A percentile compares a stretch with the other conserved stretches of the same genome.
Evolutionary conservation across 2,329 filamentous ascomycete genomes (phyloP).

Genomic region (Talaromyces piceae): DNA sequence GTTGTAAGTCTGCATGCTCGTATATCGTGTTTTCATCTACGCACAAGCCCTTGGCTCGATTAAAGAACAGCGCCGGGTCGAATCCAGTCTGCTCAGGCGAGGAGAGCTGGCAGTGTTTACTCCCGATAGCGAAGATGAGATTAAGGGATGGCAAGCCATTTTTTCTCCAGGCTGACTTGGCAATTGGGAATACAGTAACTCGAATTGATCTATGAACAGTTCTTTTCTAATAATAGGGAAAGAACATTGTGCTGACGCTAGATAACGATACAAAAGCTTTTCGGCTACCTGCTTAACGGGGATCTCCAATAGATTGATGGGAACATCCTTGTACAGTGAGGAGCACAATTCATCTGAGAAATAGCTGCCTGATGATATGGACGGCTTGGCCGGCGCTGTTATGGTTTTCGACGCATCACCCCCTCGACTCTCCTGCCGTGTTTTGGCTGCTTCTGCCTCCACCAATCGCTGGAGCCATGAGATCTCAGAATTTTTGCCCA

Average conservation of each 20-base stretch:
- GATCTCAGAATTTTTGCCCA: constrained; percentile 39
- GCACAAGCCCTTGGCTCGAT: constrained; percentile 31
- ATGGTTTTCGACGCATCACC: not conserved
- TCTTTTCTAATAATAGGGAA: constrained; percentile 34
- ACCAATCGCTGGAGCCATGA: constrained; percentile 36
- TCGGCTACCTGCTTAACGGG: constrained; percentile 32
- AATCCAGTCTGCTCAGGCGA: constrained; percentile 19
- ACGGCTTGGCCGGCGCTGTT: not conserved
- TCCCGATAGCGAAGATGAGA: constrained; percentile 40
- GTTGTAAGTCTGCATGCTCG: constrained; percentile 36
- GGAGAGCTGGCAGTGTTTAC: constrained; percentile 30
- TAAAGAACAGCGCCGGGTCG: constrained; percentile 35
- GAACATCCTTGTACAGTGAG: constrained; percentile 17
- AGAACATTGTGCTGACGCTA: constrained; percentile 31
- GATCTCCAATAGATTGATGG: constrained; percentile 29
- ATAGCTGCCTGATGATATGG: constrained; percentile 23
- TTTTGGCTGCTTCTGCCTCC: constrained; percentile 19
- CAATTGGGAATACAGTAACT: constrained; percentile 20
- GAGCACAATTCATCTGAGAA: constrained; percentile 32
- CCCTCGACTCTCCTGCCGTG: too few species aligned
- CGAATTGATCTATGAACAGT: constrained; percentile 33
- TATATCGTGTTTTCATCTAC: constrained; percentile 31
- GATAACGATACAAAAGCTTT: constrained; percentile 31
- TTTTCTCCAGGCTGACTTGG: constrained; percentile 21
- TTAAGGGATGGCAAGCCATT: constrained; percentile 40